Conservation (phyloP, 192 early-diverging fungal genomes). For the Coemansia sp. region DNA sequence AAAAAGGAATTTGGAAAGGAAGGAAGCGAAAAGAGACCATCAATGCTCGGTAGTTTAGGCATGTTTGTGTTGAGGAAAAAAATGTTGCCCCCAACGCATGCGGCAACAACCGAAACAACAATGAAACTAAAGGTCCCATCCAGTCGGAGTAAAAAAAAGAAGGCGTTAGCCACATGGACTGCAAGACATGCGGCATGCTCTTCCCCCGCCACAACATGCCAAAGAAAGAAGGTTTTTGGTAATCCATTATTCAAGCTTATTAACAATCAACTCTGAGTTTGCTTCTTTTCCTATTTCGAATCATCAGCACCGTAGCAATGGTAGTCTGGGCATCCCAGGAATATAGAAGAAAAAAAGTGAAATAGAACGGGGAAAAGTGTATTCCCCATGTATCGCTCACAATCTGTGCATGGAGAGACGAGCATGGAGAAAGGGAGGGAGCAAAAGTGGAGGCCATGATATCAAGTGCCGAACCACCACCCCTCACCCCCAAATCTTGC, state of each 20-base stretch:
- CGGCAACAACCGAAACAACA: slow-evolving; percentile 2
- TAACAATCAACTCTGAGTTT: background rate
- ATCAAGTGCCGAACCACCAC: slow-evolving; percentile 5
- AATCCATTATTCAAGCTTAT: background rate
- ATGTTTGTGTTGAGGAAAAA: slow-evolving; percentile 2
- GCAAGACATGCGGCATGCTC: background rate
- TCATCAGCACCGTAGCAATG: background rate
- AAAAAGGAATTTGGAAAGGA: background rate
- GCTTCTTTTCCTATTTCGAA: background rate
- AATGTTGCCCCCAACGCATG: background rate
- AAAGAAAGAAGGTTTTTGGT: background rate
- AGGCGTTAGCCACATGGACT: slow-evolving; percentile 3
- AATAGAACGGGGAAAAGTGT: background rate
- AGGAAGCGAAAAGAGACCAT: background rate
- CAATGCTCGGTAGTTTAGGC: background rate
- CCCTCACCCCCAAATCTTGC: background rate
- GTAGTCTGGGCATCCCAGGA: background rate
- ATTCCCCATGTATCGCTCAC: background rate
- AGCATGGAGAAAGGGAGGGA: background rate
- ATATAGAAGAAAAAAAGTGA: background rate
- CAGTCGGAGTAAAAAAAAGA: background rate
- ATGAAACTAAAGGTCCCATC: slow-evolving; percentile 4
- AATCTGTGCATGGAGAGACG: background rate
- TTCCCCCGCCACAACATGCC: slow-evolving; percentile 1
- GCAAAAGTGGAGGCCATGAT: background rate